phyloP scores from a whole-genome alignment of 116 monocot genomes.

The Dioscorea cayenensis region DNA sequence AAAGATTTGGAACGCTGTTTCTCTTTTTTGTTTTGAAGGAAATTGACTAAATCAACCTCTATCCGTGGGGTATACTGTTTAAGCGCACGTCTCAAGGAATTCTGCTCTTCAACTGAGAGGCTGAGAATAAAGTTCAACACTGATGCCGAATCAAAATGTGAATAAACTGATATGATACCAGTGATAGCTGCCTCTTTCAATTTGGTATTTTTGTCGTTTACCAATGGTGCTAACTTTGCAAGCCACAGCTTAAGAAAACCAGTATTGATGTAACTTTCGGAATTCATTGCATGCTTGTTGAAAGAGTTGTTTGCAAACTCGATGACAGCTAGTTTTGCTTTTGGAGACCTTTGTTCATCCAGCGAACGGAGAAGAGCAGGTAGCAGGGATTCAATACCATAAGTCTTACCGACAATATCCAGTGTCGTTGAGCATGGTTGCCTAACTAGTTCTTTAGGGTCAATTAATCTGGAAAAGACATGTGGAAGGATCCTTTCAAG shows the following conservation, averaged over 20 bases:
- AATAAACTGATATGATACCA: constrained; percentile 85
- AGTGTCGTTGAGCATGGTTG: constrained; percentile 65
- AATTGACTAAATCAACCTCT: constrained; percentile 92
- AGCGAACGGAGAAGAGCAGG: constrained; percentile 90
- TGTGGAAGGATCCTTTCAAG: constrained; percentile 84
- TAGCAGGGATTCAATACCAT: constrained; percentile 75
- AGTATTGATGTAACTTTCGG: constrained; percentile 64
- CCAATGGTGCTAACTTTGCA: constrained; percentile 77
- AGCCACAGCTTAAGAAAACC: constrained; percentile 98
- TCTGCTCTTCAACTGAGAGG: constrained; percentile 83
- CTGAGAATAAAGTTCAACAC: constrained; percentile 85
- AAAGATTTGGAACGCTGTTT: constrained; percentile 69
- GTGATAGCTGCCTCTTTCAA: constrained; percentile 88
- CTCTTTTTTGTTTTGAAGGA: constrained; percentile 93
- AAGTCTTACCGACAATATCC: constrained; percentile 75
- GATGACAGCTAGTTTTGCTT: constrained; percentile 95
- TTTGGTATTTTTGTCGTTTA: constrained; percentile 90
- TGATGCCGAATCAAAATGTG: constrained; percentile 79
- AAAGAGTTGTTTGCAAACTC: constrained; percentile 96
- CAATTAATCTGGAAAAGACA: constrained; percentile 96
- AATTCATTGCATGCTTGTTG: constrained; percentile 60
- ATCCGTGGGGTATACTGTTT: constrained; percentile 96
- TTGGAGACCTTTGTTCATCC: constrained; percentile 98
- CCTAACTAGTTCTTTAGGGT: constrained; percentile 89
- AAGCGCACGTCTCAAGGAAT: constrained; percentile 71